Evolutionary conservation across 306 rosid genomes (phyloP).

Genomic region (Quillaja saponaria): DNA sequence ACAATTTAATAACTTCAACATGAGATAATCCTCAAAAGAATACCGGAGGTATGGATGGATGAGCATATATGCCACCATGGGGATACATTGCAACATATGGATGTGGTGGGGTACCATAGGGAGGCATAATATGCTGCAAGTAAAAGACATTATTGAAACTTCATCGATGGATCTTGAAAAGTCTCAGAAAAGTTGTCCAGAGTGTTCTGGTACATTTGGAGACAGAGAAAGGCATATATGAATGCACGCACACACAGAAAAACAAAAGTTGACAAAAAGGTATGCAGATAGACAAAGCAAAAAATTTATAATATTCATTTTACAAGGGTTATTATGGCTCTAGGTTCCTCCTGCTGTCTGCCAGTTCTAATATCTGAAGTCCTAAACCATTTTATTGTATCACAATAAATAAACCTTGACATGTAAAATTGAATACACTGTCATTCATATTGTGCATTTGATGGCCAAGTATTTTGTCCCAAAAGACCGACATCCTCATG

Average conservation of each 20-base stretch:
- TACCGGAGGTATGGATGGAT: constrained; percentile 98
- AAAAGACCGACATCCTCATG: background rate
- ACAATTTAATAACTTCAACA: constrained; percentile 30
- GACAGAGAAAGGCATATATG: background rate
- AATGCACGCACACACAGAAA: constrained; percentile 11
- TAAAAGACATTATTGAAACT: constrained; percentile 8
- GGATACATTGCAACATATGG: constrained; percentile 99
- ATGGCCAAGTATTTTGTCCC: constrained; percentile 9
- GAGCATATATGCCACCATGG: constrained; percentile 97
- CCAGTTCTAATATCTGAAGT: background rate
- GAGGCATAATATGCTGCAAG: constrained; percentile 96
- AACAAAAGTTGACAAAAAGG: constrained; percentile 11
- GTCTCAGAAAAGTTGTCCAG: constrained; percentile 13
- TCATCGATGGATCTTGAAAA: constrained; percentile 21
- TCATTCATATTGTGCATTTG: constrained; percentile 10
- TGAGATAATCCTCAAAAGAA: constrained; percentile 35
- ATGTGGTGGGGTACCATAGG: constrained; percentile 95
- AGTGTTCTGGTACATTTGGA: constrained; percentile 16
- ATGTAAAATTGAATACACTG: constrained; percentile 12
- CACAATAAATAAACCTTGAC: background rate
- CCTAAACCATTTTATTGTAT: no score
- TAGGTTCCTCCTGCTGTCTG: constrained; percentile 3
- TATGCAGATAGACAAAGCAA: constrained; percentile 1
- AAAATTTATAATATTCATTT: constrained; percentile 14
- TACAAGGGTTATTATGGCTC: constrained; percentile 1